Evolutionary conservation across 2,329 filamentous ascomycete species (phyloP).

Genomic region (Aspergillus sp.): DNA sequence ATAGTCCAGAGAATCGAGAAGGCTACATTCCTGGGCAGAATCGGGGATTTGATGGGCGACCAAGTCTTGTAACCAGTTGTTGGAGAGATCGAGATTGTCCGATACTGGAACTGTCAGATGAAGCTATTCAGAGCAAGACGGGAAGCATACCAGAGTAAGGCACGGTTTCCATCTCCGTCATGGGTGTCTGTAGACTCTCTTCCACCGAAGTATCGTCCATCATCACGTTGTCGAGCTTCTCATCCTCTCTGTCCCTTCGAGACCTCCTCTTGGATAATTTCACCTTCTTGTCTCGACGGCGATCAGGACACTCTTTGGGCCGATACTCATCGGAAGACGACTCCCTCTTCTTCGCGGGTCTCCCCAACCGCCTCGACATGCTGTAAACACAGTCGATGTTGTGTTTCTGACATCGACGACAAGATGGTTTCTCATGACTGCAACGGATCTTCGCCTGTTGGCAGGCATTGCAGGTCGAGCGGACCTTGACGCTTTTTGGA

Average conservation of each 20-base stretch:
- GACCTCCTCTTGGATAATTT: background rate
- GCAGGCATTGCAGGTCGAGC: constrained; percentile 35
- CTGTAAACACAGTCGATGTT: constrained; percentile 32
- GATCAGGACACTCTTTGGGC: background rate
- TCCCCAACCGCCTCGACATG: constrained; percentile 28
- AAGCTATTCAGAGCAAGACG: background rate
- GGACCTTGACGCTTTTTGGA: constrained; percentile 30
- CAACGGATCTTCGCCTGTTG: constrained; percentile 35
- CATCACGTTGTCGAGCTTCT: background rate
- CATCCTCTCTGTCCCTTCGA: background rate
- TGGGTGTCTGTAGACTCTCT: background rate
- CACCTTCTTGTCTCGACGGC: background rate
- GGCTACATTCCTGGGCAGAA: constrained; percentile 4
- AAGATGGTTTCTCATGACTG: constrained; percentile 32
- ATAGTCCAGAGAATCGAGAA: constrained; percentile 8
- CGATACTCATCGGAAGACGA: background rate
- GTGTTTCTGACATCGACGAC: constrained; percentile 30
- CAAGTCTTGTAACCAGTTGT: constrained; percentile 26
- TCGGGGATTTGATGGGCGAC: constrained; percentile 14
- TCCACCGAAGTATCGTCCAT: background rate
- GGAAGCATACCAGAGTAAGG: no score
- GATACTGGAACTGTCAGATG: constrained; percentile 4
- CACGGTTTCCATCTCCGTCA: background rate
- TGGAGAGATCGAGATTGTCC: constrained; percentile 17
- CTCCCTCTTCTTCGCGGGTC: constrained; percentile 29